A percentile compares a stretch with the other conserved stretches of the same genome.
Evolutionary conservation across 495 filamentous ascomycete species (phyloP).

Genomic region (Haplographium delicatum): DNA sequence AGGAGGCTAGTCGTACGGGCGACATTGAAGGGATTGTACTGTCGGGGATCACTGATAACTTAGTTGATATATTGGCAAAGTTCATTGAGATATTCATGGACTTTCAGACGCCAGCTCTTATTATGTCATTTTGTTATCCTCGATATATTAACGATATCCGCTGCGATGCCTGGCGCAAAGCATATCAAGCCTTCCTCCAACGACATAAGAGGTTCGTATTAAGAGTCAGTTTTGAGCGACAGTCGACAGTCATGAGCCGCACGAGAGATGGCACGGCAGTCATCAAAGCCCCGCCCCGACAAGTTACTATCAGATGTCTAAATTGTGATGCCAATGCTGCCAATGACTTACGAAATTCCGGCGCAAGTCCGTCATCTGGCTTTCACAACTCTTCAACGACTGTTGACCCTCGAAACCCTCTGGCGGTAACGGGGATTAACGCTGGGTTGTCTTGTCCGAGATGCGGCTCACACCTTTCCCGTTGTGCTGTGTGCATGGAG

Average conservation of each 20-base stretch:
- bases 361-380: not conserved
- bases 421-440: constrained; percentile 27
- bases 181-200: constrained; percentile 79
- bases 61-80: constrained; percentile 78
- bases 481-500: constrained; percentile 83
- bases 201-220: constrained; percentile 45
- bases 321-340: constrained; percentile 63
- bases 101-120: constrained; percentile 81
- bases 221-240: constrained; percentile 59
- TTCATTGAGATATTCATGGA: constrained; percentile 86
- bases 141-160: constrained; percentile 74
- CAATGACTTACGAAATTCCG: constrained; percentile 26
- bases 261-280: constrained; percentile 56
- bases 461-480: constrained; percentile 81
- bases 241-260: constrained; percentile 51
- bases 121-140: constrained; percentile 75
- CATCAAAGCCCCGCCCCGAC: constrained; percentile 60
- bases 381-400: constrained; percentile 3
- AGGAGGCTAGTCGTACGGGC: constrained; percentile 62
- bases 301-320: constrained; percentile 77
- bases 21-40: constrained; percentile 86
- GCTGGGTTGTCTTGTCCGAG: constrained; percentile 67
- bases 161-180: constrained; percentile 73
- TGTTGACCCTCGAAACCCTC: constrained; percentile 14
- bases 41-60: constrained; percentile 73